Conservation (phyloP, 2,329 filamentous ascomycete species). For the Xylariaceae sp. region DNA sequence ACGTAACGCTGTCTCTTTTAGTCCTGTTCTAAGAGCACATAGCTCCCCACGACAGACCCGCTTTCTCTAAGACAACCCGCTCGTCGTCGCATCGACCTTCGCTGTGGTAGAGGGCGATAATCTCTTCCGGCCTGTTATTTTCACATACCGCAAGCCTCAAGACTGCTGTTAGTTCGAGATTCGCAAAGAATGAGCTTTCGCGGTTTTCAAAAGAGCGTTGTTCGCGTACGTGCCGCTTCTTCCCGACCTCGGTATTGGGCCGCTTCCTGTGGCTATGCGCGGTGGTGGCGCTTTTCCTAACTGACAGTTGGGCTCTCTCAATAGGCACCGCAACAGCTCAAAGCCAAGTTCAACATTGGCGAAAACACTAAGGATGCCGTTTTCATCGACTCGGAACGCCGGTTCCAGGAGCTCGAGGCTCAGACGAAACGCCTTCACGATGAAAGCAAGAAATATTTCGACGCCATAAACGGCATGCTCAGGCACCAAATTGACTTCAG, state of each 20-base stretch:
- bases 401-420: slow-evolving; percentile 87
- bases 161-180: slow-evolving; percentile 1
- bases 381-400: slow-evolving; percentile 88
- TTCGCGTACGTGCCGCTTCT: slow-evolving; percentile 56
- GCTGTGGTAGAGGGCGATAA: no score
- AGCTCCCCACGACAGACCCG: slow-evolving; percentile 11
- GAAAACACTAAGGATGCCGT: slow-evolving; percentile 93
- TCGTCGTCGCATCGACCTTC: slow-evolving; percentile 1
- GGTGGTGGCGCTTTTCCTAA: slow-evolving; percentile 1
- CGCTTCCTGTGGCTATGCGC: no score
- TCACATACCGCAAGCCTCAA: slow-evolving; percentile 1
- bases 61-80: slow-evolving; percentile 7
- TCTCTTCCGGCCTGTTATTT: no score
- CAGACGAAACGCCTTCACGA: slow-evolving; percentile 94
- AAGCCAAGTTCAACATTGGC: slow-evolving; percentile 88
- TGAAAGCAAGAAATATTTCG: slow-evolving; percentile 95
- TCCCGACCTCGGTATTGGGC: no score
- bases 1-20: neutral
- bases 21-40: no score
- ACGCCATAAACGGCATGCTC: slow-evolving; percentile 97
- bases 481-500: slow-evolving; percentile 97
- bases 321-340: slow-evolving; percentile 85
- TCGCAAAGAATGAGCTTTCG: slow-evolving; percentile 79
- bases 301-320: slow-evolving; percentile 4
- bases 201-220: slow-evolving; percentile 86